Percentiles rank a stretch among this genome's conserved stretches.
These are phyloP conservation scores for Pleoardoris graminearum DNA, from an alignment of 2,329 filamentous ascomycete species.

Conservation along the genomic window DNA sequence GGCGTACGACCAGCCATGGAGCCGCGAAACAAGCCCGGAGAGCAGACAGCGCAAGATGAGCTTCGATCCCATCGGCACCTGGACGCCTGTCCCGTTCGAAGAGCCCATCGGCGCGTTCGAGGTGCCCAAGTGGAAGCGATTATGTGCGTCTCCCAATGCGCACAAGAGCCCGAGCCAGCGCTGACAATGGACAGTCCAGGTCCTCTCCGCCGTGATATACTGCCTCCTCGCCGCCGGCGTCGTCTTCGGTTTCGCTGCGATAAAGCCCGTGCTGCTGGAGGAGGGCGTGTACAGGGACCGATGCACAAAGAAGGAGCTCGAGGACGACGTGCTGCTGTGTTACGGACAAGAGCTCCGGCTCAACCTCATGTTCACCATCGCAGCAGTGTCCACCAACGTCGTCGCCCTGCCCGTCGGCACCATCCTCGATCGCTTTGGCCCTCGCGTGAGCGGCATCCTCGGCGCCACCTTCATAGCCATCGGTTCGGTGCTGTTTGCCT, in stretches of 20 bases:
- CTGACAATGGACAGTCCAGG: slow-evolving; percentile 60
- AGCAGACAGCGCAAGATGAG: slow-evolving; percentile 51
- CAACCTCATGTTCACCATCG: slow-evolving; percentile 91
- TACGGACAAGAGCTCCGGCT: slow-evolving; percentile 54
- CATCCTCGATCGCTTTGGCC: slow-evolving; percentile 81
- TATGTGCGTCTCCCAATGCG: slow-evolving; percentile 43
- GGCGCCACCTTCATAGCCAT: slow-evolving; percentile 69
- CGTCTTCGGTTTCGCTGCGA: slow-evolving; percentile 48
- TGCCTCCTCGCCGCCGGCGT: slow-evolving; percentile 73
- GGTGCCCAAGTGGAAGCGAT: slow-evolving; percentile 56
- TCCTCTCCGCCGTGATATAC: slow-evolving; percentile 69
- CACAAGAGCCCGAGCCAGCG: background rate
- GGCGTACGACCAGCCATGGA: slow-evolving; percentile 45
- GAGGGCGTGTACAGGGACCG: slow-evolving; percentile 43
- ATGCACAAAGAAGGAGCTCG: slow-evolving; percentile 43
- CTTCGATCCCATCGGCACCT: slow-evolving; percentile 55
- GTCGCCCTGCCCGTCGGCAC: slow-evolving; percentile 83
- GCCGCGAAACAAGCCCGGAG: slow-evolving; percentile 43
- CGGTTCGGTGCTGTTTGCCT: slow-evolving; percentile 75
- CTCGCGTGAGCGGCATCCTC: slow-evolving; percentile 72
- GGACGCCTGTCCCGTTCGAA: slow-evolving; percentile 47
- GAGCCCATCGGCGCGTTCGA: slow-evolving; percentile 57
- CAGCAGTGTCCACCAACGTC: slow-evolving; percentile 85
- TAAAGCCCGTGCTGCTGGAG: slow-evolving; percentile 46
- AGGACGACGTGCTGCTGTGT: slow-evolving; percentile 39